phyloP scores from a whole-genome alignment of 2,329 filamentous ascomycete genomes.

The Beauveria sp. region DNA sequence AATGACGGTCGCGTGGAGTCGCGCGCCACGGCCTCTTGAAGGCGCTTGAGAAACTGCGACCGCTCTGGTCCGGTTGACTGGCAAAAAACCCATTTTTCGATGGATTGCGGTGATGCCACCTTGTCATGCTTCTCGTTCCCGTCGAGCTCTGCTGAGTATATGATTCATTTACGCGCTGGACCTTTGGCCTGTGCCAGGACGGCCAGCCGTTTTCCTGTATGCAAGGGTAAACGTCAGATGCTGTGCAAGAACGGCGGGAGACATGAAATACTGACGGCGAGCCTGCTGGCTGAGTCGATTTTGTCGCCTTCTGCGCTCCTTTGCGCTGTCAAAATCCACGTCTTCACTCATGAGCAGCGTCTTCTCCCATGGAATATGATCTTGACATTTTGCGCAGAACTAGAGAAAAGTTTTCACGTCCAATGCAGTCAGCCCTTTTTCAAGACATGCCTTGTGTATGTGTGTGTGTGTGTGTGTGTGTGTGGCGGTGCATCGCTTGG shows the following conservation, averaged over 20 bases:
- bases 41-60: not conserved
- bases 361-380: too few species aligned
- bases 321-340: not conserved
- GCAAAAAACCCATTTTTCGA: not conserved
- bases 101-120: not conserved
- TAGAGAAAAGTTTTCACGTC: too few species aligned
- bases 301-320: constrained; percentile 11
- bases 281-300: constrained; percentile 13
- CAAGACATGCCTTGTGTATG: too few species aligned
- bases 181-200: not conserved
- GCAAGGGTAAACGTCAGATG: too few species aligned
- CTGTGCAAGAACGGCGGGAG: not conserved
- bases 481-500: too few species aligned
- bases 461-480: too few species aligned
- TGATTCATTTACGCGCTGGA: not conserved
- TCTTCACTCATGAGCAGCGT: not conserved
- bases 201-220: not conserved
- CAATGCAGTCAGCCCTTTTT: too few species aligned
- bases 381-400: too few species aligned
- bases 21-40: not conserved
- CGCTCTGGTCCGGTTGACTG: not conserved
- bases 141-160: not conserved
- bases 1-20: not conserved
- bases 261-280: constrained; percentile 12
- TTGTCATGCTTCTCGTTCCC: not conserved